Evolutionary conservation across 106 monocot genomes (phyloP), one percentile per base, ranked within the genome.

Genomic region (Acorus gramineus): DNA sequence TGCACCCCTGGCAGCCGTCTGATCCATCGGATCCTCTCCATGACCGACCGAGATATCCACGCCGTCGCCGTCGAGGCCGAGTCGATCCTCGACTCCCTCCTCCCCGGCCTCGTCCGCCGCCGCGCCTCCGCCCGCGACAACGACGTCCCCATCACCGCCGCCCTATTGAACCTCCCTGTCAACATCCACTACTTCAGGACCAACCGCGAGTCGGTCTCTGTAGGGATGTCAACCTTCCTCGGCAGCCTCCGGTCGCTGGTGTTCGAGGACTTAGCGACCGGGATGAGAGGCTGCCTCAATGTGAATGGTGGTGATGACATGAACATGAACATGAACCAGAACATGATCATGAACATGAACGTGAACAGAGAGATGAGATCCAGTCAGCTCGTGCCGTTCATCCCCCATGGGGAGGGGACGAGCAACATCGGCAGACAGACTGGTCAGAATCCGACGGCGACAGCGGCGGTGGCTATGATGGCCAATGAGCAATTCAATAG

Each of bases 181-280:
- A 72, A 79, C 49, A 47, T 55, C 49, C 63, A 76, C 59, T 84
- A 73, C 56, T 58, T 81, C n/a, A 14, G 60, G 4, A 71, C 13
- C 12, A 72, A 70, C 14, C 74, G 77, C 49, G 8, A 48, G 3
- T 56, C 62, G 42, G 77, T 71, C 3, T 60, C 57, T 3, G 9
- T 6, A 3, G 69, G 69, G 3, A 44, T 64, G 52, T 47, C 42
- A 4, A 12, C 56, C 2, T 53, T 62, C 46, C 51, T 69, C 2
- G 64, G 59, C 60, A 58, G 52, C 7, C 52, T 70, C 2, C 70
- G 68, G 52, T 46, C 14, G 3, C 55, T 49, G 55, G 63, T 75
- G 47, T 75, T 75, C 11, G 53, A 14, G 2, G 75, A 75, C 49
- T 8, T 75, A 28, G 28, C 28, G 28, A 28, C 28, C 28, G 28